Evolutionary conservation across 495 filamentous ascomycete genomes (phyloP), one percentile per base, ranked within the genome.

Genomic region (Aspergillus haitiensis): DNA sequence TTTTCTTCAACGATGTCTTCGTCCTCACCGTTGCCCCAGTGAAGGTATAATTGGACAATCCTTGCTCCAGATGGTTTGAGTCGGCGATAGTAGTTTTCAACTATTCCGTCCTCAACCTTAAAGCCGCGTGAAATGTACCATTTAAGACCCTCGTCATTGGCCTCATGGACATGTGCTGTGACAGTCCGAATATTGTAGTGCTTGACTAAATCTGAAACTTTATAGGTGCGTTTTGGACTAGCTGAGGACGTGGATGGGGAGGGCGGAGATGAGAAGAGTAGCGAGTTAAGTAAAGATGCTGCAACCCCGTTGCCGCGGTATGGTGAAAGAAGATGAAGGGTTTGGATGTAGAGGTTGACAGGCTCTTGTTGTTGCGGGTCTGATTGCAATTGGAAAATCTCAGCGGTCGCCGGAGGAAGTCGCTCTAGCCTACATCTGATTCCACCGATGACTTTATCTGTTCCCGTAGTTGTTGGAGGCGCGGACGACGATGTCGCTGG

Each of bases 91-190:
- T 98, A 98, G 8, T 85, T 87, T 59, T 86, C 72, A 1, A 90
- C 70, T 11, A 86, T 76, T 48, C 74, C 82, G 13, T 78, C 75
- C 36, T 85, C 77, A 7, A 80, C 71, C 58, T 72, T 70, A 62
- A 98, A 98, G 5, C 93, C 92, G n/a, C 91, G 81, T 56, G 83
- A 82, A 18, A 70, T 62, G 78, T 98, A 98, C 94, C 94, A 98
- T 58, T 83, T 81, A 68, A 95, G 70, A 0, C 84, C 94, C 44
- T 96, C 94, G 10, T 84, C 81, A 68, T 98, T 98, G 58, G 87
- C 86, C 60, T 94, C 91, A 87, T 96, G 97, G 2, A 98, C 94
- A 75, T 98, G 94, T 12, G 94, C 94, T 54, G 90, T 92, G 10
- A 92, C 81, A 12, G 75, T 78, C 36, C 69, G 70, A 18, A 80